Base-by-base conservation (phyloP, 768 basidiomycete species). In the Termitomyces sp. region DNA sequence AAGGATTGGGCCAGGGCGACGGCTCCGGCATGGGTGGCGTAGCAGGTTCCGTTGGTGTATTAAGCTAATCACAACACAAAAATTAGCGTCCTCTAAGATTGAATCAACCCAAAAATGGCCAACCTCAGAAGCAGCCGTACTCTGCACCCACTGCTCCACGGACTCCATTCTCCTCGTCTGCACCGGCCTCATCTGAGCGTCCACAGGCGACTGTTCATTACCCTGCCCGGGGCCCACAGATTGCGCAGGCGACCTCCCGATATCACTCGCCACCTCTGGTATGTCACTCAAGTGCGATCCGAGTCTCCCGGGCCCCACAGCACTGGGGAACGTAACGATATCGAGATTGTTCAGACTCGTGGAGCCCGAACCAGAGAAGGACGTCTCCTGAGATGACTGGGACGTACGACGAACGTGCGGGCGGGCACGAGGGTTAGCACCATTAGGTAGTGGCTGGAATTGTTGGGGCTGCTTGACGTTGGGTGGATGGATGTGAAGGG, bases 251-350 rank as follows among this genome's bases (percentile, higher is more conserved):
- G 64, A 58, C 18, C 52, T 34, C 36, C 47, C 58, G 18, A 39
- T 37, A 24, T 55, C 57, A 44, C 63, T 64, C n/a, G 63, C 58
- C 22, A 54, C 63, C 30, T 68, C 67, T 0, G 65, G 63, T 16
- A 68, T 68, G 33, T 60, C 65, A 44, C 65, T 66, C 24, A 68
- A 48, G 12, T 57, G 53, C 30, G 31, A 49, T 24, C 15, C 20
- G 18, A 24, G 1, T 54, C 52, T 39, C 24, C 16, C 37, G 24
- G 51, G 22, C 24, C 55, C 30, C 15, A 20, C n/a, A 2, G n/a
- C 15, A 7, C 13, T 42, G 20, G 61, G 63, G 57, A 62, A 66
- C 24, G 61, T 54, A 30, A 66, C 44, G 15, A 67, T 62, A 30
- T 63, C 66, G 5, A 65, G 49, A 46, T 63, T 59, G 4, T 58